A percentile compares a stretch with the other conserved stretches of the same genome.
These are phyloP conservation scores for Bruguiera hainesii DNA, from an alignment of 441 rosid species.

Conservation along the genomic window DNA sequence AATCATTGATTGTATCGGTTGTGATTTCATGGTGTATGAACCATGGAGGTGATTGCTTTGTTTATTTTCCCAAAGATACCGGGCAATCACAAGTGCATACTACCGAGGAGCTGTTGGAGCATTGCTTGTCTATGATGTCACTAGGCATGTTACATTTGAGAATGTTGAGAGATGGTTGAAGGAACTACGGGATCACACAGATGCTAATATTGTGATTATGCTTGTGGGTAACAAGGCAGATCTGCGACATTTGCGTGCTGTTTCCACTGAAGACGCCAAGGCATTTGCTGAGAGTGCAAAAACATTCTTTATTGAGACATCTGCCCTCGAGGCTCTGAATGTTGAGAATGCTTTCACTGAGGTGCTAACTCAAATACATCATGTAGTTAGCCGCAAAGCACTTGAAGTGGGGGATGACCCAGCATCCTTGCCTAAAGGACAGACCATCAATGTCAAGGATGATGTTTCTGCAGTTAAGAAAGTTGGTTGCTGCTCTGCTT, in stretches of 20 bases:
- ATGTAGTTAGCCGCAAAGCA: slow-evolving; percentile 71
- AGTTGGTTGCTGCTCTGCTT: slow-evolving; percentile 63
- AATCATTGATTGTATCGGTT: neutral
- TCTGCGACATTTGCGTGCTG: slow-evolving; percentile 77
- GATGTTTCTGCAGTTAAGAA: slow-evolving; percentile 79
- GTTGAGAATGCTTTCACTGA: slow-evolving; percentile 77
- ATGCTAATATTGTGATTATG: slow-evolving; percentile 81
- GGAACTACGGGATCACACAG: slow-evolving; percentile 80
- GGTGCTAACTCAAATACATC: slow-evolving; percentile 75
- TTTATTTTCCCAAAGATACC: slow-evolving; percentile 42
- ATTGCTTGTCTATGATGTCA: slow-evolving; percentile 81
- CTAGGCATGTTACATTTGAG: slow-evolving; percentile 72
- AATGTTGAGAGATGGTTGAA: slow-evolving; percentile 74
- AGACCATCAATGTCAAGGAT: slow-evolving; percentile 63
- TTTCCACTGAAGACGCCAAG: slow-evolving; percentile 66
- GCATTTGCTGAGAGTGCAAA: slow-evolving; percentile 69
- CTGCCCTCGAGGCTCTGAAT: slow-evolving; percentile 69
- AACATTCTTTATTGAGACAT: slow-evolving; percentile 81
- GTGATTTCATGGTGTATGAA: neutral
- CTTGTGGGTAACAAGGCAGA: slow-evolving; percentile 83
- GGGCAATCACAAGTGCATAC: slow-evolving; percentile 86
- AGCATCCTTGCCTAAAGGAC: slow-evolving; percentile 63
- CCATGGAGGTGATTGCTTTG: slow-evolving; percentile 4
- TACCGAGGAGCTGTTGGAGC: slow-evolving; percentile 94
- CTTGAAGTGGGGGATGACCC: slow-evolving; percentile 62